Evolutionary conservation across 2,329 filamentous ascomycete species (phyloP), one percentile per base, ranked within the genome.

Genomic region (Pseudomassariella vexata): DNA sequence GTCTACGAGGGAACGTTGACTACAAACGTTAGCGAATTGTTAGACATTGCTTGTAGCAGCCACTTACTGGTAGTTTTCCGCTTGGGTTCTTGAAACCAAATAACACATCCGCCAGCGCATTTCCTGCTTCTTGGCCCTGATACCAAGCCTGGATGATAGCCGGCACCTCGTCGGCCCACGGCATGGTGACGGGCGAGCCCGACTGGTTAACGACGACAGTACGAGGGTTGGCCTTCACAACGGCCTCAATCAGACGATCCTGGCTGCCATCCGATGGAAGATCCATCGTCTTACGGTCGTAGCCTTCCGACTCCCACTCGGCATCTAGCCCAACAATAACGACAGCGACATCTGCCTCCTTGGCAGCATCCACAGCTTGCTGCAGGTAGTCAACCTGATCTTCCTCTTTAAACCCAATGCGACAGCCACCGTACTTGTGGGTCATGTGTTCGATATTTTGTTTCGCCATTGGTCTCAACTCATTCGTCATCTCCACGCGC

Each of bases 271-370:
- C 60, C 18, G 59, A 60, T 21, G 76, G 75, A 5, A 81, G 59
- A 39, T 76, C 71, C 70, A 79, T 75, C 34, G 64, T 73, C 35
- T 66, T 60, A 28, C 80, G 70, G 49, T 85, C 81, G 38, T 82
- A 82, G 2, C 81, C 81, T 53, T 85, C 82, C 2, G 79, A 83
- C 49, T 86, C 82, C 80, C 80, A 86, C 51, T 86, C 82, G 5
- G 74, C 74, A 50, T 85, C 81, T 1, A 85, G 64, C 2, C 82
- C 82, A 8, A 83, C 73, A 29, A 85, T 69, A 2, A 86, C 67
- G 6, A 86, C 62, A 3, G 80, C 81, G 10, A 82, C 75, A 46
- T 85, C 80, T 0, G 78, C 75, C 3, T 65, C 64, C 39, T 62
- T 71, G 7, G 82, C 82, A 2, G 68, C 64, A 14, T 74, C 66